Base-by-base conservation (phyloP, 306 rosid genomes). In the Cicer judaicum region DNA sequence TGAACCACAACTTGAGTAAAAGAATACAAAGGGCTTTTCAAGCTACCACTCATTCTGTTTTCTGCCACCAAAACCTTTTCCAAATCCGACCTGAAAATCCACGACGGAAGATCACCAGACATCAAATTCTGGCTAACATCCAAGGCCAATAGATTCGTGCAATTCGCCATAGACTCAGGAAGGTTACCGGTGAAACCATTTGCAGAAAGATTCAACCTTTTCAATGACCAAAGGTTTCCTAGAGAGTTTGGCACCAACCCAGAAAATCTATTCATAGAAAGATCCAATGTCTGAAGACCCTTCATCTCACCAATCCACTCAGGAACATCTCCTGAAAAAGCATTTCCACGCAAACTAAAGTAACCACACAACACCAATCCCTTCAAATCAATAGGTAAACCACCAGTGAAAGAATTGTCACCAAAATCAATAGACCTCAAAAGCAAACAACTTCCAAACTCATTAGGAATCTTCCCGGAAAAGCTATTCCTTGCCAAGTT, bases 381-480 rank as follows among this genome's bases (percentile, higher is more conserved):
- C 88, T 79, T 85, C 85, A 95, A 76, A 76, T 86, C 87, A 67
- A 67, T 89, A 4, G 99, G 99, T 4, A 95, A 55, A 39, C 60
- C 53, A 6, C 98, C 96, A 18, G 87, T 82, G 72, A 95, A 75
- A 10, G 85, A 86, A 84, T 95, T 95, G 61, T 85, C 92, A 61
- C 98, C 79, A 5, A 95, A 83, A 85, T 95, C 98, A 83, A 95
- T 54, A 56, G 89, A 90, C 87, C 97, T 87, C 88, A 92, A 83
- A 76, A 92, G 96, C 82, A 83, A 85, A 72, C 97, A 95, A 78
- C 91, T 89, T 72, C 99, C 98, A 78, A 92, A 87, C 3, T 91
- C 98, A 74, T 77, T 79, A 0, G 97, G 98, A 53, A 95, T 78
- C 75, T 43, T 59, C 64, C 99, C 99, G 12, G 89, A 82, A 73